A percentile compares a stretch with the other conserved stretches of the same genome.
Conservation (phyloP, 2,329 filamentous ascomycete species). For the Dendrostoma leiphaemia region DNA sequence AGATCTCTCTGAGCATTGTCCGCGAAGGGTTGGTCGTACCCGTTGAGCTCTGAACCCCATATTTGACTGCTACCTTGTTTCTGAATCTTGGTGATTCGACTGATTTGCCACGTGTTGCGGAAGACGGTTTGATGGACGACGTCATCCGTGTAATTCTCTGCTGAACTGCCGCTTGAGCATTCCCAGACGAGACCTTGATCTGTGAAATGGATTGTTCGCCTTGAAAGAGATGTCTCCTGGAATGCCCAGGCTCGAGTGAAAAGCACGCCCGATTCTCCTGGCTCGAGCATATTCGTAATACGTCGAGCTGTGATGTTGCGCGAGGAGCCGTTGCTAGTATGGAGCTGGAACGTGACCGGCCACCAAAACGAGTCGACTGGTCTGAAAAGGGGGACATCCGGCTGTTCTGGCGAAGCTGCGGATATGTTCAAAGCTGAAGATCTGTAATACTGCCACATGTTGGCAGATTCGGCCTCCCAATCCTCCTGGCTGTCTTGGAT, state of each 20-base stretch:
- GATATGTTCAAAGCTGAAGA: neutral
- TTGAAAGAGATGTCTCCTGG: neutral
- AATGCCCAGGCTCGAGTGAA: neutral
- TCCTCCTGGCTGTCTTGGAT: slow-evolving; percentile 5
- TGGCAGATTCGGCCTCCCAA: slow-evolving; percentile 3
- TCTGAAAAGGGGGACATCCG: neutral
- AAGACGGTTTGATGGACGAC: neutral
- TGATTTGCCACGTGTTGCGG: too few species aligned
- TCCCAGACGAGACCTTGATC: neutral
- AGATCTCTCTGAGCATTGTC: too few species aligned
- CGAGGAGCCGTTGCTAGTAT: neutral
- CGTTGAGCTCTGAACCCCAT: neutral
- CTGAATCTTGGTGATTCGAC: too few species aligned
- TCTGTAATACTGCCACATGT: neutral
- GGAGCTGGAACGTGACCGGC: neutral
- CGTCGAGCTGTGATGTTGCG: neutral
- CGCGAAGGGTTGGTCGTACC: too few species aligned
- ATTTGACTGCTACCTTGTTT: neutral
- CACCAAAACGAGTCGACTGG: neutral
- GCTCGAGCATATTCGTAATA: neutral
- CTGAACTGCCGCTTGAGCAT: neutral
- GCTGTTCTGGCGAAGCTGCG: neutral
- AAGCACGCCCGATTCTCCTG: neutral
- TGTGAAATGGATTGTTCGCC: neutral
- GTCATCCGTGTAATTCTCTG: neutral